Evolutionary conservation across 202 grass and related monocot species (phyloP).

Genomic region (Schoenoplectus triqueter): DNA sequence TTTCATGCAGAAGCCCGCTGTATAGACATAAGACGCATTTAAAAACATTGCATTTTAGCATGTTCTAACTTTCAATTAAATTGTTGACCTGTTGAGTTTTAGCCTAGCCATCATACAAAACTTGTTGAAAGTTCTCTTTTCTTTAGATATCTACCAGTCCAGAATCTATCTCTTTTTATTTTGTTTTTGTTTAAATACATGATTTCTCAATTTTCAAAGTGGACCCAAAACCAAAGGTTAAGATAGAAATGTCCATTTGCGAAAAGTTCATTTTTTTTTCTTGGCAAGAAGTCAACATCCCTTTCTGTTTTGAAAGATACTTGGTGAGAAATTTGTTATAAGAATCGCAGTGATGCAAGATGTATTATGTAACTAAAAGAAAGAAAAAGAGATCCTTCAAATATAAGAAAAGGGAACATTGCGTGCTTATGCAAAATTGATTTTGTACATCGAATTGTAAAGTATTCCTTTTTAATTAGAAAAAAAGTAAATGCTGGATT

Average conservation of each 20-base stretch:
- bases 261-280: conserved; percentile 14
- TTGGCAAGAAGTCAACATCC: conserved; percentile 3
- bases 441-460: background rate
- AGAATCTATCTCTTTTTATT: background rate
- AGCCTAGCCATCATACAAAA: background rate
- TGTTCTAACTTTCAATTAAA: background rate
- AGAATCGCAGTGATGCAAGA: conserved; percentile 9
- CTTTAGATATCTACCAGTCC: background rate
- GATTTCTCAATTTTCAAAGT: background rate
- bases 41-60: background rate
- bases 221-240: background rate
- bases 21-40: too few species aligned
- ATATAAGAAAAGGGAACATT: too few species aligned
- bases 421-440: background rate
- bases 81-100: background rate
- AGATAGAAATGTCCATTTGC: background rate
- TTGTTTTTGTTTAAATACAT: background rate
- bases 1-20: too few species aligned
- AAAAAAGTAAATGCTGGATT: conserved; percentile 1
- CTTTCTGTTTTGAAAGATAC: background rate
- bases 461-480: background rate
- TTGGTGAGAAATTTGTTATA: background rate
- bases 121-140: background rate
- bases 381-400: background rate
- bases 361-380: background rate